Base-by-base conservation (phyloP, 73 alveolate species). In the Tetrahymena malaccensis region DNA sequence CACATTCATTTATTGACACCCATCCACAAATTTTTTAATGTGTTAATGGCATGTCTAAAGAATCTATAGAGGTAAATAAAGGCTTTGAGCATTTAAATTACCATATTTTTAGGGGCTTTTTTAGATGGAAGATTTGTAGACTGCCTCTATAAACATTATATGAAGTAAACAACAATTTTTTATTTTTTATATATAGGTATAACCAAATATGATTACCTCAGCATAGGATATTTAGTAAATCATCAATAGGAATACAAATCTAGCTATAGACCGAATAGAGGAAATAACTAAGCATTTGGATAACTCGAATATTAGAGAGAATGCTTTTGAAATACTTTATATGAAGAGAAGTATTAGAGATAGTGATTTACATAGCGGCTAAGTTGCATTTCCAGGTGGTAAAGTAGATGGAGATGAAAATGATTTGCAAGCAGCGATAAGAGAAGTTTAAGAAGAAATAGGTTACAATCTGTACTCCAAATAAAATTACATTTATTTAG, bases 321-420 rank as follows among this genome's bases (percentile, higher is more conserved):
- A 58, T 58, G 85, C 85, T 8, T 1, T 58, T 1, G 85, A 58
- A 31, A 58, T 58, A 58, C 35, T 58, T 17, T 58, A 58, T 58
- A 58, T 58, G 85, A 58, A 58, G 37, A 58, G 85, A 21, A 58
- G 85, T 58, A 31, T 58, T 15, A 58, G 85, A 15, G 34, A 58
- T 31, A 85, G 84, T 34, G 96, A 95, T 85, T 55, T 40, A 43
- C 94, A 95, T 85, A 44, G 94, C 44, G 96, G 96, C 16, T 50
- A 95, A 85, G 89, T 95, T 85, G 95, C 95, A 9, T 95, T 95
- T 93, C 96, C 96, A 16, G 96, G 96, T 27, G 96, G 96, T 34
- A 95, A 95, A 89, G 93, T 43, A 25, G 96, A 95, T 21, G 57
- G 55, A 25, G 70, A 95, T 44, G 96, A 95, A 95, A 95, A 89